These are phyloP conservation scores for Scortechinia acanthostroma DNA, from an alignment of 2,329 filamentous ascomycete genomes.

Conservation along the genomic window DNA sequence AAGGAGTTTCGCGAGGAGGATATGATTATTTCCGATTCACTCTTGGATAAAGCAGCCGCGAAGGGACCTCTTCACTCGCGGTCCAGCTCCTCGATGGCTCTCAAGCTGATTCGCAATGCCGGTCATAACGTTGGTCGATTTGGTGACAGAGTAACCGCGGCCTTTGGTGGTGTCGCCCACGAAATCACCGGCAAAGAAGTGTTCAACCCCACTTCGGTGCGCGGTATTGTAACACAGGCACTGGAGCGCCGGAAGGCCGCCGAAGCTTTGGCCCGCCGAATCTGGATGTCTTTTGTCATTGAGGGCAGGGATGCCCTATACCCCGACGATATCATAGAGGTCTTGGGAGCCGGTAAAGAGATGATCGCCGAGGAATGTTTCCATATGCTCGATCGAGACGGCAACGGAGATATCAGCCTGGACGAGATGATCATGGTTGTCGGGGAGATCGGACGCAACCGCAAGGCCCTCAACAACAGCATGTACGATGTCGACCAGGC, in stretches of 20 bases:
- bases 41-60: constrained; percentile 29
- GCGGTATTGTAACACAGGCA: constrained; percentile 52
- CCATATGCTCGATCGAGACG: constrained; percentile 11
- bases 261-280: constrained; percentile 13
- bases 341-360: constrained; percentile 13
- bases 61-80: background rate
- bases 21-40: constrained; percentile 47
- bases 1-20: constrained; percentile 57
- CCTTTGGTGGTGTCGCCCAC: constrained; percentile 54
- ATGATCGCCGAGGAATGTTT: constrained; percentile 12
- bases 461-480: background rate
- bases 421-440: constrained; percentile 16
- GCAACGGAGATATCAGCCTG: constrained; percentile 14
- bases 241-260: constrained; percentile 30
- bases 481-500: constrained; percentile 21
- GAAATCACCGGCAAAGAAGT: constrained; percentile 60
- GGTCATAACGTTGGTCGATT: constrained; percentile 38
- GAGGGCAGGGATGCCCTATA: constrained; percentile 10
- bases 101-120: constrained; percentile 17
- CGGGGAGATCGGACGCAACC: constrained; percentile 12
- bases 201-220: constrained; percentile 52
- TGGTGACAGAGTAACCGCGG: constrained; percentile 55
- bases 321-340: constrained; percentile 13
- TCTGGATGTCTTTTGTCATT: constrained; percentile 16
- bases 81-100: background rate